Percentiles rank a stretch among this genome's conserved stretches.
Conservation (phyloP, 148 eudicot genomes). For the Vaccinium macrocarpon region DNA sequence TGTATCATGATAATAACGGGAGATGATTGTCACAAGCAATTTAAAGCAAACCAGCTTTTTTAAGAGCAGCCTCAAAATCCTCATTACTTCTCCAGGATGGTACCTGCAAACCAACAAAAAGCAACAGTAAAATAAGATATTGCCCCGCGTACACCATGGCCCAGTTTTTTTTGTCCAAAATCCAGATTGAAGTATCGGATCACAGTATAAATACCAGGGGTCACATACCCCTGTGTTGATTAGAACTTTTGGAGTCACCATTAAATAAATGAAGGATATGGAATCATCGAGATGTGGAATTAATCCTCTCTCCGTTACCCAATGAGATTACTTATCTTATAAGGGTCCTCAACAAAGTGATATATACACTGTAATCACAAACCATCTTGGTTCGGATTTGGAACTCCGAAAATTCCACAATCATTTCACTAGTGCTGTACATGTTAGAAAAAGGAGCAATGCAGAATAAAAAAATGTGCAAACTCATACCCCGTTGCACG, state of each 20-base stretch:
- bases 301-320: not conserved
- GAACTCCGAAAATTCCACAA: not conserved
- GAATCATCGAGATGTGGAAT: not conserved
- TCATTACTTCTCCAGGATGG: slow-evolving; percentile 44
- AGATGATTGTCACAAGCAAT: not conserved
- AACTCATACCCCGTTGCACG: not conserved
- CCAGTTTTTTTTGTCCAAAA: not conserved
- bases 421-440: not conserved
- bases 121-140: not conserved
- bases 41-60: slow-evolving; percentile 52
- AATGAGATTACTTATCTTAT: not conserved
- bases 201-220: not conserved
- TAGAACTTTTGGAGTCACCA: not conserved
- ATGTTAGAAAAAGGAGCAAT: no score
- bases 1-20: not conserved
- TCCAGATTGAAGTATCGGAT: not conserved
- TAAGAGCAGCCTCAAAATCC: slow-evolving; percentile 70
- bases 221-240: not conserved
- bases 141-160: not conserved
- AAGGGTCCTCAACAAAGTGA: not conserved
- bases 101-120: slow-evolving; percentile 39
- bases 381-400: not conserved
- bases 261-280: not conserved
- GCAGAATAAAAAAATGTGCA: not conserved
- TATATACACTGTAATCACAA: not conserved